These are phyloP conservation scores for Tylopilus felleus DNA, from an alignment of 768 basidiomycete genomes.

Conservation along the genomic window DNA sequence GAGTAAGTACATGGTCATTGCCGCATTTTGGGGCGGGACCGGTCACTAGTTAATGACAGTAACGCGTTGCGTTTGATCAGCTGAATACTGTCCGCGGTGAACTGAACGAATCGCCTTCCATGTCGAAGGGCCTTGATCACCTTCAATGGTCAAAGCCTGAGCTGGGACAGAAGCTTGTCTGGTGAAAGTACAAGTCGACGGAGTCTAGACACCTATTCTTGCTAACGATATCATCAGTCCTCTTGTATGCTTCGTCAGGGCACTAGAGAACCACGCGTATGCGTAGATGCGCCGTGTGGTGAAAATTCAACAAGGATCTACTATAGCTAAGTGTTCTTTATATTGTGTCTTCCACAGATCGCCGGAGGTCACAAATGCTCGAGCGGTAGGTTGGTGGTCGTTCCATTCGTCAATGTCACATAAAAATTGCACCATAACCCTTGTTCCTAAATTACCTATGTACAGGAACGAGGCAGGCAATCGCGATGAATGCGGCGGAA, in stretches of 20 bases:
- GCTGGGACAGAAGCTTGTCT: neutral
- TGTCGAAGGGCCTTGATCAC: neutral
- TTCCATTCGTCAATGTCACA: neutral
- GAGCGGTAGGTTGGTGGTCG: neutral
- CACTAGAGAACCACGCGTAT: neutral
- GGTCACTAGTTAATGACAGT: too few species aligned
- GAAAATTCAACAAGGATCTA: too few species aligned
- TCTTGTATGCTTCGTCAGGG: neutral
- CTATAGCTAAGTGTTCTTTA: too few species aligned
- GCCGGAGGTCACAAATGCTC: too few species aligned
- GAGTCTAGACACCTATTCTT: neutral
- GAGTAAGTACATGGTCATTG: too few species aligned
- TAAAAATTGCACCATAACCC: neutral
- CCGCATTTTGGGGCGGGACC: too few species aligned
- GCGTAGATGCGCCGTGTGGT: neutral
- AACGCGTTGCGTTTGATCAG: too few species aligned
- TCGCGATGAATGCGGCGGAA: constrained; percentile 2
- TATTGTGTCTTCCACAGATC: too few species aligned
- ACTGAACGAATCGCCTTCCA: neutral
- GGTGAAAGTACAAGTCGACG: neutral
- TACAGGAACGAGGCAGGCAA: neutral
- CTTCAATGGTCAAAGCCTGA: neutral
- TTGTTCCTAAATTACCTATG: neutral
- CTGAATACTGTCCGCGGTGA: neutral
- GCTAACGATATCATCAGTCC: neutral